These are phyloP conservation scores for Ascochyta pisi DNA, from an alignment of 2,329 filamentous ascomycete genomes.

Conservation along the genomic window DNA sequence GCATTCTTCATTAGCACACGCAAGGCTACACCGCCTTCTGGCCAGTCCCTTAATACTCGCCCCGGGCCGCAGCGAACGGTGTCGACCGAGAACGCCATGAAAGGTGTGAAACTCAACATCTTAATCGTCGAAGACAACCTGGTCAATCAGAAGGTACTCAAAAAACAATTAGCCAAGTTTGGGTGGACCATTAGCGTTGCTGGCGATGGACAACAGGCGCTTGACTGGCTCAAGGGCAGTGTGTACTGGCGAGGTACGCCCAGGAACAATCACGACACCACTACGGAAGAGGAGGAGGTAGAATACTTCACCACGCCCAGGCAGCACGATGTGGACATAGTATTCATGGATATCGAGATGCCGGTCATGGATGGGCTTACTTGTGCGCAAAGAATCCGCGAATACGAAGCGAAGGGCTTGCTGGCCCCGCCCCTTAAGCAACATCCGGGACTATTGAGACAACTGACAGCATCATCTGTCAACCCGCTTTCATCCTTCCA, in stretches of 20 bases:
- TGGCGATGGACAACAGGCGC: constrained; percentile 49
- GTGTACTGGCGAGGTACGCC: constrained; percentile 29
- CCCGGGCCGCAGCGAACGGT: constrained; percentile 15
- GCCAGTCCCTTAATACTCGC: constrained; percentile 10
- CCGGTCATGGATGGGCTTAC: constrained; percentile 45
- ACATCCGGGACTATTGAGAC: not conserved
- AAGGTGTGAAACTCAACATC: constrained; percentile 27
- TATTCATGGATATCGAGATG: constrained; percentile 47
- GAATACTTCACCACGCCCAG: not conserved
- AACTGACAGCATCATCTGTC: constrained; percentile 4
- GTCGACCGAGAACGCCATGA: constrained; percentile 34
- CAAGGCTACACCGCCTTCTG: constrained; percentile 20
- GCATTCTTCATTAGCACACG: constrained; percentile 50
- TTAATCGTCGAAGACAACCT: constrained; percentile 51
- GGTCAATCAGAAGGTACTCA: constrained; percentile 52
- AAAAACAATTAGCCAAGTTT: constrained; percentile 47
- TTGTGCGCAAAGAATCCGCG: constrained; percentile 37
- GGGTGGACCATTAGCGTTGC: constrained; percentile 48
- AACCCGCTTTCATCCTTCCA: not conserved
- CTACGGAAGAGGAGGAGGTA: not conserved
- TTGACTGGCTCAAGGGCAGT: constrained; percentile 44
- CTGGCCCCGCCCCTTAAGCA: constrained; percentile 14
- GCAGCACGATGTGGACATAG: constrained; percentile 29
- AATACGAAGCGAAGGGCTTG: constrained; percentile 33
- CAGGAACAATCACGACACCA: not conserved